These are phyloP conservation scores for Flaveria brownii DNA, from an alignment of 129 eudicot species.

Conservation along the genomic window DNA sequence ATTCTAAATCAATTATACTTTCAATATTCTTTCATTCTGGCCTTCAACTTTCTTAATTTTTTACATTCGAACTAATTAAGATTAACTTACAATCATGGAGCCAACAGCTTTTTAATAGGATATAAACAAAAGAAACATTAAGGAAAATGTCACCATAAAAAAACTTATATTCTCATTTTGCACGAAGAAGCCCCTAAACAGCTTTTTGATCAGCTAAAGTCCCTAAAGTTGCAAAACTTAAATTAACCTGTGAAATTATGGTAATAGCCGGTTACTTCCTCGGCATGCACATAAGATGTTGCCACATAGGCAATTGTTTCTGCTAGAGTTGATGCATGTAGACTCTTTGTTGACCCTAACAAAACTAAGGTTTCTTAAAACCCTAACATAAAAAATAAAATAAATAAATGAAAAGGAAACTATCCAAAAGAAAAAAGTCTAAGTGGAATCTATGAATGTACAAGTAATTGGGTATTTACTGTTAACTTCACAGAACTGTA, in stretches of 20 bases:
- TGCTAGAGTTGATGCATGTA: neutral
- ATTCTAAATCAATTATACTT: no score
- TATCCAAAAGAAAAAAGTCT: neutral
- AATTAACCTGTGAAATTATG: neutral
- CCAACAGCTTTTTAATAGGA: neutral
- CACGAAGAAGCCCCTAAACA: neutral
- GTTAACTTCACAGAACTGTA: neutral
- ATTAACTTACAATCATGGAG: neutral
- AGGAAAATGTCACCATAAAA: neutral
- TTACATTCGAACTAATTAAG: no score
- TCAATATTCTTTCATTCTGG: no score
- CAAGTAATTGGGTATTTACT: neutral
- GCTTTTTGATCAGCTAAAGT: neutral
- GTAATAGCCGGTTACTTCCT: neutral
- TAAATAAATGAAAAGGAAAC: no score
- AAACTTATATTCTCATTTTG: neutral
- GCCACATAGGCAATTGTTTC: neutral
- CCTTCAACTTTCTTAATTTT: no score
- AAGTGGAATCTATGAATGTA: neutral
- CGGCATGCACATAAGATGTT: neutral
- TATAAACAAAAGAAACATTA: neutral
- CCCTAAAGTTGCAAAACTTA: neutral
- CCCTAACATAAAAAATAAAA: neutral
- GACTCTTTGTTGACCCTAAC: conserved; percentile 5
- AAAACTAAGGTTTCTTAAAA: conserved; percentile 6